Evolutionary conservation across 495 filamentous ascomycete genomes (phyloP), one percentile per base, ranked within the genome.

Genomic region (Cryomyces minteri): DNA sequence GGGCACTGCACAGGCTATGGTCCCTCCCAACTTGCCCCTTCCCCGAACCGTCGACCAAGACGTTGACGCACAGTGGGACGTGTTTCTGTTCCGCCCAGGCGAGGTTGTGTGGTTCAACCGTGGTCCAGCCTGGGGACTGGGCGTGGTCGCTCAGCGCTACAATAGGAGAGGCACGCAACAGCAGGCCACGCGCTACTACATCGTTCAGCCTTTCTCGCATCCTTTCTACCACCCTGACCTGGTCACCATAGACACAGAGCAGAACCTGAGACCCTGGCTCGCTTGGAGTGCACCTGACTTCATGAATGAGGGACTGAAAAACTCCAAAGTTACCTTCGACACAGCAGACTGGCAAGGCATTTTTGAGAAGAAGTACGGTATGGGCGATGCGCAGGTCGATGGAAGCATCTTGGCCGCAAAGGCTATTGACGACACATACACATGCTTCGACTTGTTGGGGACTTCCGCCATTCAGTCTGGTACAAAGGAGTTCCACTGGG

Each of bases 41-140:
- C 48, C 63, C 0, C 61, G 51, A 31, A 62, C 55, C 5, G 31
- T 47, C 4, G 68, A 72, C 39, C 68, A 72, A 53, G 55, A 62
- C 18, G 46, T 64, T 12, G 68, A 72, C 50, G 36, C 53, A 14
- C 58, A 63, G 37, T 68, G 64, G 44, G 55, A 58, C 18, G 63
- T 56, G 49, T 71, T 71, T 51, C 59, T 78, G 10, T 75, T 67
- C 47, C 68, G 75, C 5, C 60, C 66, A 4, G 75, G 75, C 11
- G 75, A 79, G 52, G 50, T 77, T 6, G 67, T 72, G 3, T 79
- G 75, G 75, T 78, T 71, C 51, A 63, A 71, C 38, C 65, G 68
- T 39, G 67, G 63, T 6, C 43, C 55, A 29, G 68, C 73, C 5
- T 79, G 76, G 74, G 70, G 71, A 45, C 62, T 79, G 5, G 73